Base-by-base conservation (phyloP, 352 stramenopile genomes). In the Phytophthora aleatoria region DNA sequence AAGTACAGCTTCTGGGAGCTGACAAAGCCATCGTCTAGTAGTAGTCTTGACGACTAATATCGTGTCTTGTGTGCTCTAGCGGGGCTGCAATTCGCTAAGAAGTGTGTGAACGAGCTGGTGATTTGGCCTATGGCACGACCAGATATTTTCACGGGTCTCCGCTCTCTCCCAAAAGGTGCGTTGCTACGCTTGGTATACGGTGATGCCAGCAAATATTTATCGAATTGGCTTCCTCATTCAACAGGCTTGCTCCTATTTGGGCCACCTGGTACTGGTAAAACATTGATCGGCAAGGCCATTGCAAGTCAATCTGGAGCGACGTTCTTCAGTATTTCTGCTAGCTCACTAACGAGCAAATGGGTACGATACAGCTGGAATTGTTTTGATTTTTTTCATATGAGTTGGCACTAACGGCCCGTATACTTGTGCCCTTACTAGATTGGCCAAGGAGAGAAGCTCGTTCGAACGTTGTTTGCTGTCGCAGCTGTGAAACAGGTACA, bases 251-350 rank as follows among this genome's bases (percentile, higher is more conserved):
- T 99, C 20, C 59, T 99, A 5, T 99, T 98, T 71, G 96, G 96
- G 2, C 96, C 96, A 8, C 96, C 96, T 2, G 96, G 96, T 9
- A 98, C 97, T 28, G 90, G 97, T 30, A 99, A 99, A 84, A 99
- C 96, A 2, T 66, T 99, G 48, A 99, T 99, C 57, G 98, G 96
- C 44, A 99, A 99, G 76, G 98, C 98, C 0, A 99, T 99, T 70
- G 98, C 98, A 15, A 96, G 97, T 66, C 89, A 99, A 73, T 98
- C 87, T 38, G 92, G 94, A 13, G 97, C 98, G 4, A 99, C 97
- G 0, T 99, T 99, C 64, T 99, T 99, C 77, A 98, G 84, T 52
- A 99, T 99, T 61, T 99, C 96, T 4, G 97, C 96, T 38, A 99
- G 96, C 48, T 99, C 97, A 0, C 77, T 99, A 13, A 99, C 96